Base-by-base conservation (phyloP, 2,329 filamentous ascomycete genomes). In the Exophiala viscosa region DNA sequence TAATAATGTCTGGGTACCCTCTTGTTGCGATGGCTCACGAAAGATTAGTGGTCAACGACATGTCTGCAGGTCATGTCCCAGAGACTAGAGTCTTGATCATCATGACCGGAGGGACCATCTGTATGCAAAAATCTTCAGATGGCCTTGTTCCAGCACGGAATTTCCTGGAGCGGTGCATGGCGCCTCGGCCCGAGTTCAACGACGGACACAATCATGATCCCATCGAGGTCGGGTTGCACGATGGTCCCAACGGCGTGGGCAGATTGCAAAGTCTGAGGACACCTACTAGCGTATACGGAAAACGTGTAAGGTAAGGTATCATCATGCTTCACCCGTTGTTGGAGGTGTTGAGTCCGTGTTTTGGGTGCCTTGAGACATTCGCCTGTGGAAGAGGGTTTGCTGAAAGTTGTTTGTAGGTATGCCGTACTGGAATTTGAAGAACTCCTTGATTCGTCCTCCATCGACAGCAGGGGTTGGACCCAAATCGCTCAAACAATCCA, bases 31-130 rank as follows among this genome's bases (percentile, higher is more conserved):
- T 15, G 7, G 18, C 39, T 57, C 14, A 57, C 33, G 13, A 14
- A 31, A 9, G 15, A 23, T 5, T 23, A 59, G 56, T 48, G 39
- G 54, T 50, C 31, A 52, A 36, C 47, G 54, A 36, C 18, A 47
- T 54, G 45, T 50, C 53, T 23, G 28, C 48, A 31, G 50, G 56
- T 31, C 42, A 60, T 52, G 59, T 60, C 33, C 86, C 86, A 9
- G 89, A 95, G 69, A 89, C 88, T 18, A 80, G 88, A 53, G 87
- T 96, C 10, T 77, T 96, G 60, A 87, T 96, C 64, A 88, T 96
- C 70, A 92, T 95, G 75, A 96, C 91, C 10, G 90, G 88, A 67
- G 73, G 68, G 49, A 73, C 71, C n/a, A 96, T 96, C 64, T 96
- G 90, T 73, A 96, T 96, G 91, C 84, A 86, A 66, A 85, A 84